phyloP scores from a whole-genome alignment of 441 rosid genomes.

The Geranium incanum region DNA sequence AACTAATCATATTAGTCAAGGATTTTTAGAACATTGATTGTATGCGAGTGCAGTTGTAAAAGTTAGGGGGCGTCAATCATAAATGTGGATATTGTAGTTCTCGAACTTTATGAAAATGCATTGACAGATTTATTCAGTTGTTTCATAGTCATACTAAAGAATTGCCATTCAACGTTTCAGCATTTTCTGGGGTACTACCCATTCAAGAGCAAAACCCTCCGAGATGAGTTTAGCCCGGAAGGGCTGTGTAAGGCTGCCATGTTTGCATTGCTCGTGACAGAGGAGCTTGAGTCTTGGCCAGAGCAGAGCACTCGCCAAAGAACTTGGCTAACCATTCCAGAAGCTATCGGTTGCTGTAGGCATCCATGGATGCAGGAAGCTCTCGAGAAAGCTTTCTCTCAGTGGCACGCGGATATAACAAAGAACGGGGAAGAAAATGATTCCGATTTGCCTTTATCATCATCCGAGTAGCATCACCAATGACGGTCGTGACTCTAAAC shows the following conservation, averaged over 20 bases:
- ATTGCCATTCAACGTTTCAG: slow-evolving; percentile 1
- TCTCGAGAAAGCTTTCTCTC: slow-evolving; percentile 15
- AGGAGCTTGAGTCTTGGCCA: slow-evolving; percentile 26
- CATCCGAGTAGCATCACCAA: too few relatives aligned
- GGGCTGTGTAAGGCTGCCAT: slow-evolving; percentile 21
- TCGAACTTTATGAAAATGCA: too few relatives aligned
- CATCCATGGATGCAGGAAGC: slow-evolving; percentile 26
- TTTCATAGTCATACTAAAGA: neutral
- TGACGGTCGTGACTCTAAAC: too few relatives aligned
- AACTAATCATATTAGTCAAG: too few relatives aligned
- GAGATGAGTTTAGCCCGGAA: slow-evolving; percentile 18
- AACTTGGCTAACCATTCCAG: slow-evolving; percentile 21
- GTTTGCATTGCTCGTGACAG: slow-evolving; percentile 20
- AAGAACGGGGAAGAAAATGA: neutral
- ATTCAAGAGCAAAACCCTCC: slow-evolving; percentile 25
- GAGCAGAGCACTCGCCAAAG: slow-evolving; percentile 19
- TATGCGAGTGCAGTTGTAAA: too few relatives aligned
- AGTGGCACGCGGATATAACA: slow-evolving; percentile 14
- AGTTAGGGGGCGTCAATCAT: too few relatives aligned
- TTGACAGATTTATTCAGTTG: too few relatives aligned
- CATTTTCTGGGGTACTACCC: slow-evolving; percentile 17
- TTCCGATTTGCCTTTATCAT: neutral
- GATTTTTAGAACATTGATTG: too few relatives aligned
- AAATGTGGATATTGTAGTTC: too few relatives aligned
- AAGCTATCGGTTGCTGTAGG: slow-evolving; percentile 20